These are phyloP conservation scores for Pyrenophora teres DNA, from an alignment of 2,329 filamentous ascomycete species.

Conservation along the genomic window DNA sequence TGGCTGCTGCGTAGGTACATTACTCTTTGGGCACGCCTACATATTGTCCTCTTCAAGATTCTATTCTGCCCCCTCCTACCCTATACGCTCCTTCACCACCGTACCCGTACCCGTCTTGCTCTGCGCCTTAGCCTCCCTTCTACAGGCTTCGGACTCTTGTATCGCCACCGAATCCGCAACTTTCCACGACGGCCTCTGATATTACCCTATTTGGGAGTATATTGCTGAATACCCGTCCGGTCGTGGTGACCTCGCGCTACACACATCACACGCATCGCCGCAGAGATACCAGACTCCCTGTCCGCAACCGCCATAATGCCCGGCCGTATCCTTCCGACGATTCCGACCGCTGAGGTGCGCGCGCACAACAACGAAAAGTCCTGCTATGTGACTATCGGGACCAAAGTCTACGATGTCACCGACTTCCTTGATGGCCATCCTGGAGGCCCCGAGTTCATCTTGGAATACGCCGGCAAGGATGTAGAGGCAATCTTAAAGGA, in stretches of 20 bases:
- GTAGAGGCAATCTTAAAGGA: slow-evolving; percentile 82
- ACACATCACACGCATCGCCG: background rate
- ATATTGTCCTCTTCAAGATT: no score
- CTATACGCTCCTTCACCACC: slow-evolving; percentile 22
- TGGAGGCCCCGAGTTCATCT: slow-evolving; percentile 82
- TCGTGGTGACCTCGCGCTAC: background rate
- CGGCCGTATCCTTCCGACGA: slow-evolving; percentile 77
- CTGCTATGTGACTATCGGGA: slow-evolving; percentile 90
- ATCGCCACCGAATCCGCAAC: slow-evolving; percentile 3
- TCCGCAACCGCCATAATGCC: slow-evolving; percentile 64
- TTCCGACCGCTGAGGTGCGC: slow-evolving; percentile 79
- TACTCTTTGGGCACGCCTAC: background rate
- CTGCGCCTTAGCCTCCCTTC: background rate
- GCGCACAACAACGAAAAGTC: slow-evolving; percentile 78
- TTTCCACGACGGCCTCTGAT: background rate
- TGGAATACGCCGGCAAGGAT: slow-evolving; percentile 90
- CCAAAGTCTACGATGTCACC: slow-evolving; percentile 93
- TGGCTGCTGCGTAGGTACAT: background rate
- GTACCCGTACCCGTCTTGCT: background rate
- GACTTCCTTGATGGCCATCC: slow-evolving; percentile 89
- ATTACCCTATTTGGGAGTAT: no score
- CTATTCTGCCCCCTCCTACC: slow-evolving; percentile 9
- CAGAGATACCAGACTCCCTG: slow-evolving; percentile 6
- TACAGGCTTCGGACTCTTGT: background rate
- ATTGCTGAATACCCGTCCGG: no score